Base-by-base conservation (phyloP, 208 protist species). In the Leishmania major region DNA sequence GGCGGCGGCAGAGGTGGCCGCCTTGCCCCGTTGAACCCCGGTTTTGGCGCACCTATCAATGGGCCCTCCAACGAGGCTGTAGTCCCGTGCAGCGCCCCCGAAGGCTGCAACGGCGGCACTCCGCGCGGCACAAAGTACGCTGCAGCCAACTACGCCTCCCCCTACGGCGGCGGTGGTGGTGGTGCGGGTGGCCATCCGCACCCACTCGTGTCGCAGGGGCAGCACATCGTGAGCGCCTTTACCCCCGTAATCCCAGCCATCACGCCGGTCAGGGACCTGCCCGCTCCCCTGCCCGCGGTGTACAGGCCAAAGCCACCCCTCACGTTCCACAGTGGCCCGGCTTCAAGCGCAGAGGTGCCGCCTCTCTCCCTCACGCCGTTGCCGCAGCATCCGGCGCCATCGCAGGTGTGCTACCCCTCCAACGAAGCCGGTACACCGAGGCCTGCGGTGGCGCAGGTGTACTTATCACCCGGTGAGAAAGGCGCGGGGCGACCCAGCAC, bases 271-370 rank as follows among this genome's bases (percentile, higher is more conserved):
- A 53, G 62, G 28, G 81, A 83, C 31, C 78, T 93, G 77, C 88
- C 84, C 1, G 82, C 84, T 28, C 81, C 84, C 60, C 79, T 90
- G 49, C 87, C 88, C 0, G 76, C 86, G 19, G 83, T 91, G 35
- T 91, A 88, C 76, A 75, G 79, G 4, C 86, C 85, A 5, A 90
- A 91, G 84, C 87, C 86, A 6, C 90, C 88, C 2, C 73, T 91
- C 15, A 80, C 79, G 31, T 89, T 91, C 31, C 83, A 91, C 66
- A 51, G 35, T 55, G 77, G 76, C 74, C 51, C 28, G 25, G 45
- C 47, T 53, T 25, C 40, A 53, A 28, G 40, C 8, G 11, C 70
- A 37, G 70, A 31, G 51, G 25, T 15, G n/a, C 73, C 73, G 7
- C 73, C 47, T n/a, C 28, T 60, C 7, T 47, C 77, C 45, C 43